Percentiles rank a stretch among this genome's conserved stretches.
These are phyloP conservation scores for Dipodascus geniculatus DNA, from an alignment of 805 yeast species.

Conservation along the genomic window DNA sequence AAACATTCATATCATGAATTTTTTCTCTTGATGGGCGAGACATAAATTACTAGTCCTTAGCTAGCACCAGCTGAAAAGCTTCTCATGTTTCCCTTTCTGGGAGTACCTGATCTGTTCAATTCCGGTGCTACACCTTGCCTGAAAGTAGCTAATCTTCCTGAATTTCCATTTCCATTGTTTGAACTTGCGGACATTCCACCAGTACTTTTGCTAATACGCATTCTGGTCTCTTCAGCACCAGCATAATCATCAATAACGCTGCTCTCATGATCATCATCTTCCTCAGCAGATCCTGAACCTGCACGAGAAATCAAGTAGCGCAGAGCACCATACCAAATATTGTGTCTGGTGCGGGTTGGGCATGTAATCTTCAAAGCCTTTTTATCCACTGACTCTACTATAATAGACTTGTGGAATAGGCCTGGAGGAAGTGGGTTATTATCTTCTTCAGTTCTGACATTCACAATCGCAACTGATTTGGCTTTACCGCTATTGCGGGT, in stretches of 20 bases:
- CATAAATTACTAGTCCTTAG: background rate
- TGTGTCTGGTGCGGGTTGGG: conserved; percentile 76
- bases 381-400: conserved; percentile 58
- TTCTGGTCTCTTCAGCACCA: background rate
- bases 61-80: background rate
- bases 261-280: background rate
- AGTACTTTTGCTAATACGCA: background rate
- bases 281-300: conserved; percentile 2
- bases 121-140: conserved; percentile 1
- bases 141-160: background rate
- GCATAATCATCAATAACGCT: background rate
- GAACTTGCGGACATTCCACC: background rate
- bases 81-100: background rate
- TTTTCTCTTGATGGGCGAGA: too few species aligned
- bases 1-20: too few species aligned
- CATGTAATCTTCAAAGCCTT: conserved; percentile 65
- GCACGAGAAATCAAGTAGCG: conserved; percentile 49
- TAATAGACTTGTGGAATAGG: conserved; percentile 69
- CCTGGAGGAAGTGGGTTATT: conserved; percentile 86
- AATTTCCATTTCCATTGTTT: background rate
- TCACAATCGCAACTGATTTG: conserved; percentile 69
- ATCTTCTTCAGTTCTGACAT: conserved; percentile 73
- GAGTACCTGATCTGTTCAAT: background rate
- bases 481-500: conserved; percentile 43
- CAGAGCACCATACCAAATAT: conserved; percentile 81